phyloP scores from a whole-genome alignment of 208 protist species.

The Herpetomonas muscarum region DNA sequence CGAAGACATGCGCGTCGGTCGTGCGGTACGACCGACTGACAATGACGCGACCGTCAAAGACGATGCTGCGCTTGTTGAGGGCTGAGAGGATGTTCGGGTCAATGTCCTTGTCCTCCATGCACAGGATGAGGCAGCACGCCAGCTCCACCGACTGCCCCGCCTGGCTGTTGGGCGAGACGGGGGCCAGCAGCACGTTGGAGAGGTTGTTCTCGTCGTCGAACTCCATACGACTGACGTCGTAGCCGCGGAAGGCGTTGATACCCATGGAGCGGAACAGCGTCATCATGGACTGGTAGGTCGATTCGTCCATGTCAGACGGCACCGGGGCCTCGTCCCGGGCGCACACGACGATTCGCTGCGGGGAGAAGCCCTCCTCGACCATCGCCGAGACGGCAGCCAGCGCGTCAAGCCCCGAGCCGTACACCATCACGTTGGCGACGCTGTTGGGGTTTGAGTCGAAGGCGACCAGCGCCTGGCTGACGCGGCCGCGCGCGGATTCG shows the following conservation, averaged over 20 bases:
- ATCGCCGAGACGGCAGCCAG: slow-evolving; percentile 64
- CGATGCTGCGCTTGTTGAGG: slow-evolving; percentile 88
- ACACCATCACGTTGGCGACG: slow-evolving; percentile 79
- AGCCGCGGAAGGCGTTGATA: slow-evolving; percentile 75
- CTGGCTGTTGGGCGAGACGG: slow-evolving; percentile 33
- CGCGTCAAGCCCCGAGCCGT: slow-evolving; percentile 81
- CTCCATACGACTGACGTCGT: slow-evolving; percentile 72
- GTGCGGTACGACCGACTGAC: slow-evolving; percentile 86
- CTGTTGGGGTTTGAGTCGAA: slow-evolving; percentile 55
- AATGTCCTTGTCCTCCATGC: slow-evolving; percentile 88
- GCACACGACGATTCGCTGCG: slow-evolving; percentile 76
- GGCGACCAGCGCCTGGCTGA: slow-evolving; percentile 58
- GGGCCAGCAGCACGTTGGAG: slow-evolving; percentile 60
- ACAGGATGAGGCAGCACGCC: slow-evolving; percentile 77
- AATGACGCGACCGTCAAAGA: slow-evolving; percentile 92
- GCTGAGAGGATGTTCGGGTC: slow-evolving; percentile 80
- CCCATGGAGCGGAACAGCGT: slow-evolving; percentile 69
- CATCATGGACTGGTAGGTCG: slow-evolving; percentile 43
- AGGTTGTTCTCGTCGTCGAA: slow-evolving; percentile 83
- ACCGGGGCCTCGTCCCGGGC: slow-evolving; percentile 35
- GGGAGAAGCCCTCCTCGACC: slow-evolving; percentile 60
- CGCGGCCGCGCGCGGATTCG: slow-evolving; percentile 43
- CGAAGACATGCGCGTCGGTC: slow-evolving; percentile 76
- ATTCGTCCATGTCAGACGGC: slow-evolving; percentile 35
- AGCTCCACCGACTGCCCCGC: slow-evolving; percentile 79